A percentile compares a stretch with the other conserved stretches of the same genome.
Evolutionary conservation across 352 stramenopile species (phyloP).

Genomic region (Globisporangium solare): DNA sequence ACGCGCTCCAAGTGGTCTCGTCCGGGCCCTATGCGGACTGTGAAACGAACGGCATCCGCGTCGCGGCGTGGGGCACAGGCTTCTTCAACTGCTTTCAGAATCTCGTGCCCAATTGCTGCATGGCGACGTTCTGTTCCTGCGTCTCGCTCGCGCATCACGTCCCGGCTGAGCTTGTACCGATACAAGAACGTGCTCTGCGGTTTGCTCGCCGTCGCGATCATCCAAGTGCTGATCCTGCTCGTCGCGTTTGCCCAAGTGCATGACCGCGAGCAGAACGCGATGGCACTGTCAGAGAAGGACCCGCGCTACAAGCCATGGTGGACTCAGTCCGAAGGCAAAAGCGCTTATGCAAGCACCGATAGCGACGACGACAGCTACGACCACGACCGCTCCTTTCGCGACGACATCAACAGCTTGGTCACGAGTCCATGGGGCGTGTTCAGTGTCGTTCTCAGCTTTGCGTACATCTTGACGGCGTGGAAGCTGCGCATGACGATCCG

Average conservation of each 20-base stretch:
- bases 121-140: constrained; percentile 23
- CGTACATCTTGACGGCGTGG: constrained; percentile 11
- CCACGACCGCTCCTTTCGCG: not conserved
- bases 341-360: not conserved
- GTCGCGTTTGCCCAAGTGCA: constrained; percentile 9
- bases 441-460: constrained; percentile 2
- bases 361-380: not conserved
- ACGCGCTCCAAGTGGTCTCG: constrained; percentile 16
- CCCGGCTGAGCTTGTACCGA: constrained; percentile 10
- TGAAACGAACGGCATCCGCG: constrained; percentile 19
- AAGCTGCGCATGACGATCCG: constrained; percentile 24
- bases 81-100: constrained; percentile 26
- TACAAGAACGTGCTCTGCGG: constrained; percentile 14
- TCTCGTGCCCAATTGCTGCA: constrained; percentile 32
- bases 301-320: not conserved
- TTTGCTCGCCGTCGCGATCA: constrained; percentile 2
- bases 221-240: constrained; percentile 7
- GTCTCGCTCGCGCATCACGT: constrained; percentile 23
- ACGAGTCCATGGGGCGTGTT: constrained; percentile 8
- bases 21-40: constrained; percentile 12
- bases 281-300: not conserved
- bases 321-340: not conserved
- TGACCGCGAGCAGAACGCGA: not conserved
- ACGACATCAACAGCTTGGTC: not conserved
- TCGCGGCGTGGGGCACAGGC: constrained; percentile 20